Conservation (phyloP, 257 asterid species). For the Nicotiana otophora region DNA sequence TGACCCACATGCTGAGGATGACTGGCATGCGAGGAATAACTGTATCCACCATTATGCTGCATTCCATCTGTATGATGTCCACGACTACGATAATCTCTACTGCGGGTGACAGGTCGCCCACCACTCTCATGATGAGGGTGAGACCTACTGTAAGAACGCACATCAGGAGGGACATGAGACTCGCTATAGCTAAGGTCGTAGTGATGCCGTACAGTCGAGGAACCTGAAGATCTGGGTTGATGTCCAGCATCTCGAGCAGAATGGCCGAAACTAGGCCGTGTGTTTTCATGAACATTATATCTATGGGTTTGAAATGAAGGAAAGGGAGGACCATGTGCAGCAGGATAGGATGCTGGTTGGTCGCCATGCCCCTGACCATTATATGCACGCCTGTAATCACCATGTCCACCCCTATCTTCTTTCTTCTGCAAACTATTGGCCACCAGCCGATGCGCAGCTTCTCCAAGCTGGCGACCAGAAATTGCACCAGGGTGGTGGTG, state of each 20-base stretch:
- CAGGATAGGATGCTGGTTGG: constrained; percentile 28
- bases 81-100: constrained; percentile 32
- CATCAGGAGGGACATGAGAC: constrained; percentile 22
- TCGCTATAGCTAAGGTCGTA: constrained; percentile 37
- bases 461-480: constrained; percentile 83
- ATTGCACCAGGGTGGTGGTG: constrained; percentile 38
- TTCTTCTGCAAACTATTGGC: constrained; percentile 53
- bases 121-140: constrained; percentile 27
- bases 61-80: constrained; percentile 44
- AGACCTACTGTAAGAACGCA: constrained; percentile 29
- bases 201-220: constrained; percentile 21
- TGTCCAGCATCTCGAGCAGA: constrained; percentile 19
- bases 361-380: background rate
- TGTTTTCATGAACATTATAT: constrained; percentile 30
- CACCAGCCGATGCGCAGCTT: constrained; percentile 86
- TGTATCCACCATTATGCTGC: constrained; percentile 33
- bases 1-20: constrained; percentile 26
- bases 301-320: constrained; percentile 8
- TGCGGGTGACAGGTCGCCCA: constrained; percentile 22
- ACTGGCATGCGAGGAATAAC: constrained; percentile 30
- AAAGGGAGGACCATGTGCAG: constrained; percentile 25
- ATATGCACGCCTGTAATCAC: constrained; percentile 27
- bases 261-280: constrained; percentile 29
- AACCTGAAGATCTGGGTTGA: constrained; percentile 1
- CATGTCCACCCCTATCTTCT: constrained; percentile 20